These are phyloP conservation scores for Myriosclerotinia duriaeana DNA, from an alignment of 2,329 filamentous ascomycete genomes.

Conservation along the genomic window DNA sequence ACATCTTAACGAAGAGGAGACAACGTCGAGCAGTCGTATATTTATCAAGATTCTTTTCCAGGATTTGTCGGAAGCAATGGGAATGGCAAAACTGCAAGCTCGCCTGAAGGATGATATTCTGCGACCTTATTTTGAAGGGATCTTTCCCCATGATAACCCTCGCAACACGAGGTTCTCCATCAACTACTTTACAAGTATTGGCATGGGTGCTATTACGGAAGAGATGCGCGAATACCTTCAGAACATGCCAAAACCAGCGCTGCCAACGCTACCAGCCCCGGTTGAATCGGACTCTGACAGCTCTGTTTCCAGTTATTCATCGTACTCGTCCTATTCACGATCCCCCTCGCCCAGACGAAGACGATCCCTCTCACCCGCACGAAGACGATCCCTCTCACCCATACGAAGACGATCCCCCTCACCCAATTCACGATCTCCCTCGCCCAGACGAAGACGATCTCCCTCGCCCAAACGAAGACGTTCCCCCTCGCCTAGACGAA, in stretches of 20 bases:
- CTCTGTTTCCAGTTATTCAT: slow-evolving; percentile 74
- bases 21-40: slow-evolving; percentile 92
- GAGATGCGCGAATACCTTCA: slow-evolving; percentile 90
- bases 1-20: slow-evolving; percentile 94
- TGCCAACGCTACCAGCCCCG: slow-evolving; percentile 63
- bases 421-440: too few species aligned
- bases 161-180: slow-evolving; percentile 94
- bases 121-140: slow-evolving; percentile 73
- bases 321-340: slow-evolving; percentile 63
- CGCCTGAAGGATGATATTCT: slow-evolving; percentile 77
- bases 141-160: slow-evolving; percentile 88
- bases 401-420: not conserved
- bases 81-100: slow-evolving; percentile 74
- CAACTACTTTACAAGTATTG: slow-evolving; percentile 99
- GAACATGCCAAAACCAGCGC: slow-evolving; percentile 81
- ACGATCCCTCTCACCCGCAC: slow-evolving; percentile 26
- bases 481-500: slow-evolving; percentile 36
- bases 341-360: slow-evolving; percentile 26
- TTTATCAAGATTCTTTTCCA: slow-evolving; percentile 98
- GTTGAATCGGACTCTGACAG: slow-evolving; percentile 60
- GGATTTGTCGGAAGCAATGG: slow-evolving; percentile 82
- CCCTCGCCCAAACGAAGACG: too few species aligned
- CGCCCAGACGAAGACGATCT: slow-evolving; percentile 22
- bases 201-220: slow-evolving; percentile 91
- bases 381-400: slow-evolving; percentile 26